phyloP scores from a whole-genome alignment of 164 flowering plant species.

The Dillenia suffruticosa region DNA sequence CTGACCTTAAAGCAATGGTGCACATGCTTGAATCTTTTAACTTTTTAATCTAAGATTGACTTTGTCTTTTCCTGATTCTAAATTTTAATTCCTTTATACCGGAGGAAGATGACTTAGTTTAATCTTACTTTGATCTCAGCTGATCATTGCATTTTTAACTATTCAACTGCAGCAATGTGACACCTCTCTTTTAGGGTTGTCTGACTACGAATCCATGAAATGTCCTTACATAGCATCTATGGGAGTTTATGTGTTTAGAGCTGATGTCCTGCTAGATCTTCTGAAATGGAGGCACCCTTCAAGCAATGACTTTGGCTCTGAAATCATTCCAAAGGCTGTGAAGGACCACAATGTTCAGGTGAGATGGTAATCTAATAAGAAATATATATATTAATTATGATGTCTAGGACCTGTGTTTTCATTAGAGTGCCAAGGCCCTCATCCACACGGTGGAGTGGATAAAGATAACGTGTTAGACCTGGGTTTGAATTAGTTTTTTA shows the following conservation, averaged over 20 bases:
- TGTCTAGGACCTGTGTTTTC: too few species aligned
- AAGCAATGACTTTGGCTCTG: slow-evolving; percentile 87
- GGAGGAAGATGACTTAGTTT: too few species aligned
- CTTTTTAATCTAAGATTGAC: too few species aligned
- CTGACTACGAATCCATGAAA: slow-evolving; percentile 41
- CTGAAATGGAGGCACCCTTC: slow-evolving; percentile 53
- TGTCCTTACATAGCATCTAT: slow-evolving; percentile 89
- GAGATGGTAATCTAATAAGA: not conserved
- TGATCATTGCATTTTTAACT: too few species aligned
- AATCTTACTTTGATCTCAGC: too few species aligned
- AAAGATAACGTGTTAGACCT: too few species aligned
- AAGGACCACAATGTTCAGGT: slow-evolving; percentile 71
- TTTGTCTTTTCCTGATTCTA: too few species aligned
- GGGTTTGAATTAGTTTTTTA: too few species aligned
- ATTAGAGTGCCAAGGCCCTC: too few species aligned
- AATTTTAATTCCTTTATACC: too few species aligned
- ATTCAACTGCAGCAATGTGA: slow-evolving; percentile 63
- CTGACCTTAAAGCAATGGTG: slow-evolving; percentile 79
- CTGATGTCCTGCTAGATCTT: slow-evolving; percentile 68
- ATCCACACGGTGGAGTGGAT: too few species aligned
- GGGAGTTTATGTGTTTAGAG: slow-evolving; percentile 84
- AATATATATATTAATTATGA: not conserved
- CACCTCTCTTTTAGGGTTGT: slow-evolving; percentile 66
- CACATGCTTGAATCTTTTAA: too few species aligned
- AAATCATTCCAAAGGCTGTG: slow-evolving; percentile 74